These are phyloP conservation scores for Ophiostoma perfectum DNA, from an alignment of 2,329 filamentous ascomycete genomes.

Conservation along the genomic window DNA sequence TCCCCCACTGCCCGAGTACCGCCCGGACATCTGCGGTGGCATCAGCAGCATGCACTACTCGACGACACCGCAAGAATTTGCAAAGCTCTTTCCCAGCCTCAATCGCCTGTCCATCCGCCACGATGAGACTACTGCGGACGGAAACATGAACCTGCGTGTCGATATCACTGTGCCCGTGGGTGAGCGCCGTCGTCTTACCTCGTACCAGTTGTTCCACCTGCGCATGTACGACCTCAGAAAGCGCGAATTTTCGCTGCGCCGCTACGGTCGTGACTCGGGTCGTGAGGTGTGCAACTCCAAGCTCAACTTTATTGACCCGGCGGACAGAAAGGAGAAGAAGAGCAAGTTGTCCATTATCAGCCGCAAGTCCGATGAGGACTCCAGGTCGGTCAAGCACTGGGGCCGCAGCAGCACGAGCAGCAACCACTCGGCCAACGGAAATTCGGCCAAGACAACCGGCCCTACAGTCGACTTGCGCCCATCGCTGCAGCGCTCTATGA, in stretches of 20 bases:
- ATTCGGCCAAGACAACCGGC: too few species aligned
- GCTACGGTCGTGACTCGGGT: conserved; percentile 89
- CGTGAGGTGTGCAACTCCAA: conserved; percentile 85
- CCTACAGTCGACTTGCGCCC: conserved; percentile 30
- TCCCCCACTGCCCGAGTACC: conserved; percentile 53
- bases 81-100: conserved; percentile 77
- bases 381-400: neutral
- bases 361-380: conserved; percentile 28
- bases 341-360: conserved; percentile 36
- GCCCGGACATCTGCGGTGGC: conserved; percentile 56
- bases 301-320: conserved; percentile 59
- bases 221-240: conserved; percentile 87
- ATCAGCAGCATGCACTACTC: conserved; percentile 60
- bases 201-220: conserved; percentile 75
- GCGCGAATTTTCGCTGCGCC: conserved; percentile 81
- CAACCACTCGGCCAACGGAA: neutral
- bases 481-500: conserved; percentile 45
- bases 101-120: conserved; percentile 78
- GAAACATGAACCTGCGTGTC: conserved; percentile 92
- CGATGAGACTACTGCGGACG: conserved; percentile 83
- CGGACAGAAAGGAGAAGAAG: conserved; percentile 31
- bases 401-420: neutral
- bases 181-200: conserved; percentile 58
- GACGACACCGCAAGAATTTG: conserved; percentile 77
- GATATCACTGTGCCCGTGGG: conserved; percentile 63